These are phyloP conservation scores for Leucocoprinus sp. DNA, from an alignment of 768 basidiomycete genomes.

Conservation along the genomic window DNA sequence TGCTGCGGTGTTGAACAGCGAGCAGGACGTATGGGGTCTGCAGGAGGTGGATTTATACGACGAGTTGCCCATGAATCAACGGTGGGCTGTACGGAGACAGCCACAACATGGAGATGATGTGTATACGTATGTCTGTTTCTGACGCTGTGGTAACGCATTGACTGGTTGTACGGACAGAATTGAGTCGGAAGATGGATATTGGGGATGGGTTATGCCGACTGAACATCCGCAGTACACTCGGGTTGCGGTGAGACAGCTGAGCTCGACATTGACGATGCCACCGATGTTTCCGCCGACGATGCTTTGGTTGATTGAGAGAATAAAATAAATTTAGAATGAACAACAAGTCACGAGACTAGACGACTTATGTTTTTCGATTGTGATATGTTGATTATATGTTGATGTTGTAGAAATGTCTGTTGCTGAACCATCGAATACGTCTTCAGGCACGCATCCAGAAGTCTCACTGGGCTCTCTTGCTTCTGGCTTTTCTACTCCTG, in stretches of 20 bases:
- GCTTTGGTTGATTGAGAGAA: slow-evolving; percentile 8
- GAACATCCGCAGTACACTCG: slow-evolving; percentile 4
- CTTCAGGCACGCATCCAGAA: slow-evolving; percentile 37
- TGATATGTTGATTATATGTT: too few species aligned
- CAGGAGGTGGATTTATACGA: not conserved
- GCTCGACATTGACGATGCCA: not conserved
- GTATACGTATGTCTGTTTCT: not conserved
- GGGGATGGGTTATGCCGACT: slow-evolving; percentile 10
- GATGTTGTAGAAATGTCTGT: slow-evolving; percentile 3
- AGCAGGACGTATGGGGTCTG: not conserved
- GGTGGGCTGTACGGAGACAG: slow-evolving; percentile 4
- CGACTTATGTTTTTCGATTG: not conserved
- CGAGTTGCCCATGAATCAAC: not conserved
- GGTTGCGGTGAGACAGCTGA: slow-evolving; percentile 2
- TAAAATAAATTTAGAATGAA: not conserved
- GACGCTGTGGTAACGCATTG: not conserved
- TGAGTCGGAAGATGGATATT: slow-evolving; percentile 9
- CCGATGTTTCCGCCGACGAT: slow-evolving; percentile 3
- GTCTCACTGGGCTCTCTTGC: slow-evolving; percentile 51
- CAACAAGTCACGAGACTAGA: not conserved
- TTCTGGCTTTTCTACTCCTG: slow-evolving; percentile 48
- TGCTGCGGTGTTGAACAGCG: slow-evolving; percentile 1
- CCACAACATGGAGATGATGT: slow-evolving; percentile 10
- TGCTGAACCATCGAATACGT: not conserved
- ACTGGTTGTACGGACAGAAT: not conserved